phyloP scores from a whole-genome alignment of 139 green algal species.

The Desmodesmus armatus region DNA sequence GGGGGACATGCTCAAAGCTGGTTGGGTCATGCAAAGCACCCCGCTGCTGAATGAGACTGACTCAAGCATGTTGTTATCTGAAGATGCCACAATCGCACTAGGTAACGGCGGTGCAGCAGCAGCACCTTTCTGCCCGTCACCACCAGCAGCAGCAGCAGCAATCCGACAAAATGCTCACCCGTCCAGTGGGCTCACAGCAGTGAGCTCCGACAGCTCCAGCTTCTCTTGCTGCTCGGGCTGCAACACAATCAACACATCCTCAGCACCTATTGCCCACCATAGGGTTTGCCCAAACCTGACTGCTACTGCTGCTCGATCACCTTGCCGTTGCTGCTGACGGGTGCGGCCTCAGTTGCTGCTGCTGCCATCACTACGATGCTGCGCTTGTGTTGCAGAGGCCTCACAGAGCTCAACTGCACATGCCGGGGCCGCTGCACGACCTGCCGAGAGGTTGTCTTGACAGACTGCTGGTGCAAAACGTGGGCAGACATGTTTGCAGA shows the following conservation, averaged over 20 bases:
- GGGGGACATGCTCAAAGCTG: neutral
- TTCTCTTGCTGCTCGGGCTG: slow-evolving; percentile 33
- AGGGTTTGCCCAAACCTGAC: neutral
- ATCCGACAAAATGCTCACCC: slow-evolving; percentile 67
- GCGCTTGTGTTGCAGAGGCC: too few relatives aligned
- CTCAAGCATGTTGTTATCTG: neutral
- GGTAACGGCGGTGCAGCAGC: neutral
- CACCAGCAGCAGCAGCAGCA: neutral
- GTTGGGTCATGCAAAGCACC: neutral
- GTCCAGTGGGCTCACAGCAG: slow-evolving; percentile 89
- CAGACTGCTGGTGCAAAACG: too few relatives aligned
- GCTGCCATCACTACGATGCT: too few relatives aligned
- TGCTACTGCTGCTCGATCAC: slow-evolving; percentile 3
- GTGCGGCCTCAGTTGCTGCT: neutral
- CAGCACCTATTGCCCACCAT: neutral
- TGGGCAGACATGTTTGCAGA: too few relatives aligned
- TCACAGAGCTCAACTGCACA: too few relatives aligned
- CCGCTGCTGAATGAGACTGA: neutral
- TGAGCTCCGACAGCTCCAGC: slow-evolving; percentile 86
- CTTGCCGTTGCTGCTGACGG: slow-evolving; percentile 42
- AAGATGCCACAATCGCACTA: neutral
- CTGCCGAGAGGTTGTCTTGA: too few relatives aligned
- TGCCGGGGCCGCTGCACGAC: too few relatives aligned
- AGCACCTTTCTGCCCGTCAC: neutral
- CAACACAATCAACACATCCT: neutral